phyloP scores from a whole-genome alignment of 2,329 filamentous ascomycete species.

The Colletotrichum tropicale region DNA sequence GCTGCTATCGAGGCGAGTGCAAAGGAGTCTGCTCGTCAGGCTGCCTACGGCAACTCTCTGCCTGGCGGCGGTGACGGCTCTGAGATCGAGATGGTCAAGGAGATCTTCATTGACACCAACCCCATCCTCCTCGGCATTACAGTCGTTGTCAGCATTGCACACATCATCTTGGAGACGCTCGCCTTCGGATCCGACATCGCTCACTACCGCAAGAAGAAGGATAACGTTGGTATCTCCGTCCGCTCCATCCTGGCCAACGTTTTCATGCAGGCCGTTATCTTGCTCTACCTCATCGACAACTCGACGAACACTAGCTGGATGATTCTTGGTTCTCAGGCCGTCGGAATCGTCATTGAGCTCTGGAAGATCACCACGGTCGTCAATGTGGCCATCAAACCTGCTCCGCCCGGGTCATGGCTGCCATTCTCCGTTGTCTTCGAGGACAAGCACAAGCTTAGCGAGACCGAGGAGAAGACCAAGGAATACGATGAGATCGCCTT shows the following conservation, averaged over 20 bases:
- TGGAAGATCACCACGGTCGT: slow-evolving; percentile 99
- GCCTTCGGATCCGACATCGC: slow-evolving; percentile 98
- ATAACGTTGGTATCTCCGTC: slow-evolving; percentile 95
- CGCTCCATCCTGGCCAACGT: slow-evolving; percentile 96
- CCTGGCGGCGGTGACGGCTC: slow-evolving; percentile 85
- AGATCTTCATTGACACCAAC: slow-evolving; percentile 92
- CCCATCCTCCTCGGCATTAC: slow-evolving; percentile 88
- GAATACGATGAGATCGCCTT: slow-evolving; percentile 98
- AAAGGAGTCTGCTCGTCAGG: slow-evolving; percentile 80
- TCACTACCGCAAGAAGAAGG: slow-evolving; percentile 99
- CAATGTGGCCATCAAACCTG: slow-evolving; percentile 79
- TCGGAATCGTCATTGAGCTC: slow-evolving; percentile 72
- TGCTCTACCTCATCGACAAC: slow-evolving; percentile 96
- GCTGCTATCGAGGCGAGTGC: slow-evolving; percentile 85
- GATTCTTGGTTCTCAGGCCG: slow-evolving; percentile 92
- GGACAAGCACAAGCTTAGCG: slow-evolving; percentile 94
- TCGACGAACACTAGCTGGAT: slow-evolving; percentile 99
- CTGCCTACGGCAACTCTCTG: slow-evolving; percentile 73
- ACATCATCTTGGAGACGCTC: slow-evolving; percentile 94
- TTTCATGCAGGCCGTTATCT: slow-evolving; percentile 95
- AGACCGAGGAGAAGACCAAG: slow-evolving; percentile 97
- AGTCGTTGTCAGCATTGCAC: slow-evolving; percentile 81
- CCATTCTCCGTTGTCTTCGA: slow-evolving; percentile 87
- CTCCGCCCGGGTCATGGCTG: slow-evolving; percentile 70
- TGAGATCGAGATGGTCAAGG: slow-evolving; percentile 97